A percentile compares a stretch with the other conserved stretches of the same genome.
These are phyloP conservation scores for Entomortierella beljakovae DNA, from an alignment of 192 early-diverging fungal genomes.

Conservation along the genomic window DNA sequence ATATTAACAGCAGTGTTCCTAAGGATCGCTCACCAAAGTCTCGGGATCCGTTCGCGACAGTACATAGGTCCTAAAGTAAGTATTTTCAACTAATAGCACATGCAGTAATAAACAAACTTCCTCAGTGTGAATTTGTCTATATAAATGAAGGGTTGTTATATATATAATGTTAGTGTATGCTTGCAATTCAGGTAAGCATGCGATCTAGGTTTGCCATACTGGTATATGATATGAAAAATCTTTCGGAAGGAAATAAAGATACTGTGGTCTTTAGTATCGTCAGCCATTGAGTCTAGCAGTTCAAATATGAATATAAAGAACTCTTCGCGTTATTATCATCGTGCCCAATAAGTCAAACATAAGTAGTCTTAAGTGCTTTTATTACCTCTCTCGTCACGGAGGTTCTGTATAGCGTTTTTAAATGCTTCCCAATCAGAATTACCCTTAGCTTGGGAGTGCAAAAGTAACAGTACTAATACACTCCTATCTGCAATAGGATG, in stretches of 20 bases:
- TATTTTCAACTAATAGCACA: constrained; percentile 72
- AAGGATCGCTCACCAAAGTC: constrained; percentile 65
- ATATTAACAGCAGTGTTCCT: background rate
- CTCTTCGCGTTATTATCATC: no score
- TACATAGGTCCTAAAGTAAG: constrained; percentile 75
- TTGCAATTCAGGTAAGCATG: no score
- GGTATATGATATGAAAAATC: constrained; percentile 63
- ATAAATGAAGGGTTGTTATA: no score
- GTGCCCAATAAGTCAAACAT: no score
- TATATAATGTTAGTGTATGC: no score
- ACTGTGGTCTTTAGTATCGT: constrained; percentile 36
- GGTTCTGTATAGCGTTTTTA: constrained; percentile 41
- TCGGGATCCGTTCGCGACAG: constrained; percentile 82
- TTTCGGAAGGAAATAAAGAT: constrained; percentile 62
- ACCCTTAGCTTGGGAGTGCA: constrained; percentile 58
- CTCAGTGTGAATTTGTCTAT: constrained; percentile 63
- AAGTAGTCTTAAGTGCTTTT: background rate
- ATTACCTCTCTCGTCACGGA: constrained; percentile 62
- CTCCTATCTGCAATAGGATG: constrained; percentile 73
- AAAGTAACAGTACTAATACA: constrained; percentile 67
- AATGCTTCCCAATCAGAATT: constrained; percentile 54
- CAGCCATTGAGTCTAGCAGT: constrained; percentile 44
- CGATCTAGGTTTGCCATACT: constrained; percentile 45
- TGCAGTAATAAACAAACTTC: constrained; percentile 76
- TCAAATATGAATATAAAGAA: no score